phyloP scores from a whole-genome alignment of 2,329 filamentous ascomycete species.

The Chaetomium olivaceum region DNA sequence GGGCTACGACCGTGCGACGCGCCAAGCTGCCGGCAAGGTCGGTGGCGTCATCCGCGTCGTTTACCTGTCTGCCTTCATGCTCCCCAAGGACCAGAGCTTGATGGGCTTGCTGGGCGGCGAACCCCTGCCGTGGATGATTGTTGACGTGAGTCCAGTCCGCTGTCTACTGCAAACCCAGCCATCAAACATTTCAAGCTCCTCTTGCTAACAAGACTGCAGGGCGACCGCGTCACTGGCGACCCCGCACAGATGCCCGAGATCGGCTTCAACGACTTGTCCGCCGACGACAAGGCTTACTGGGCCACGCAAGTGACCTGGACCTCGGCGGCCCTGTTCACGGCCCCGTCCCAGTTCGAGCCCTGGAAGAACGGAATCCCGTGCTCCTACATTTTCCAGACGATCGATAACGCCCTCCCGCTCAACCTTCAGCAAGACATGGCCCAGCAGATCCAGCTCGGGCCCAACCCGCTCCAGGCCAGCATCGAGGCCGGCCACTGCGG shows the following conservation, averaged over 20 bases:
- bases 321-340: slow-evolving; percentile 12
- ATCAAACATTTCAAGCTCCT: not conserved
- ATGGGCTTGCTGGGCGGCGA: slow-evolving; percentile 6
- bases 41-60: slow-evolving; percentile 44
- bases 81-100: slow-evolving; percentile 30
- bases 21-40: slow-evolving; percentile 36
- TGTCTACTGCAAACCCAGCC: not conserved
- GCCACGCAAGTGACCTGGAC: slow-evolving; percentile 14
- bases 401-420: slow-evolving; percentile 17
- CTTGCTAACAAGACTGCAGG: not conserved
- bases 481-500: slow-evolving; percentile 12
- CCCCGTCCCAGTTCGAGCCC: slow-evolving; percentile 10
- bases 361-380: slow-evolving; percentile 19
- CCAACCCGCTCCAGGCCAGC: slow-evolving; percentile 6
- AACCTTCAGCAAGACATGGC: slow-evolving; percentile 14
- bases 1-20: slow-evolving; percentile 39
- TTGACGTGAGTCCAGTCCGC: slow-evolving; percentile 3
- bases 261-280: slow-evolving; percentile 18
- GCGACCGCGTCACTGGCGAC: slow-evolving; percentile 16
- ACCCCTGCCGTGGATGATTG: slow-evolving; percentile 15
- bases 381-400: slow-evolving; percentile 13
- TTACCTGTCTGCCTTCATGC: slow-evolving; percentile 41
- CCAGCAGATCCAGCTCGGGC: slow-evolving; percentile 12
- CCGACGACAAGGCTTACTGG: slow-evolving; percentile 10
- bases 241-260: slow-evolving; percentile 14